Conservation (phyloP, 176 grass and related monocot species). For the Dendrocalamus sinicus region DNA sequence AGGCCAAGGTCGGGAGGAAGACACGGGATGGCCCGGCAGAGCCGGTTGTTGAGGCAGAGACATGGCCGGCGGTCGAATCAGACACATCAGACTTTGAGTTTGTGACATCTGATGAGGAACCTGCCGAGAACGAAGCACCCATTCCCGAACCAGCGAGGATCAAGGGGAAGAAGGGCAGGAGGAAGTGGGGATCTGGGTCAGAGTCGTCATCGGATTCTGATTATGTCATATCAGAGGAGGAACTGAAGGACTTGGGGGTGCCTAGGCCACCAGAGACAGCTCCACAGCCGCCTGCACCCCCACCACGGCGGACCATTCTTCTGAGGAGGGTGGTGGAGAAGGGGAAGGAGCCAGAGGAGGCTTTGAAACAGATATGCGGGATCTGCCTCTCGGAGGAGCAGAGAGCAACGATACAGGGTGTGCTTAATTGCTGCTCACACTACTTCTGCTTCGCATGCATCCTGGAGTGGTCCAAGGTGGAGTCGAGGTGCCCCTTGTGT, state of each 20-base stretch:
- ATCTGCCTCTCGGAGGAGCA: constrained; percentile 82
- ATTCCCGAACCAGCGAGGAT: constrained; percentile 4
- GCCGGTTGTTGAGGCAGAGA: constrained; percentile 2
- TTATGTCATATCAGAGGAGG: constrained; percentile 68
- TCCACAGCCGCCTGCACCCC: constrained; percentile 21
- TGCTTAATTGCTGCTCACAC: constrained; percentile 79
- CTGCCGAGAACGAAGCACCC: constrained; percentile 38
- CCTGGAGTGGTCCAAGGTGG: constrained; percentile 86
- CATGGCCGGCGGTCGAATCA: constrained; percentile 43
- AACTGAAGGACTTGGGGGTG: constrained; percentile 43
- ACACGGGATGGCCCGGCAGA: not conserved
- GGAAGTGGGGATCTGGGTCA: constrained; percentile 37
- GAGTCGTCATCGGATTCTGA: constrained; percentile 62
- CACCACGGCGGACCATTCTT: constrained; percentile 41
- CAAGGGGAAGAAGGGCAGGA: constrained; percentile 56
- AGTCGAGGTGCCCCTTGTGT: constrained; percentile 74
- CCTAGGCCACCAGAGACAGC: constrained; percentile 39
- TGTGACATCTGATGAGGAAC: constrained; percentile 64
- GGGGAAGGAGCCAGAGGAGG: constrained; percentile 55
- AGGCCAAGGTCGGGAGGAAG: constrained; percentile 42
- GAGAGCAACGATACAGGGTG: constrained; percentile 59
- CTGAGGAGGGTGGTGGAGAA: constrained; percentile 53
- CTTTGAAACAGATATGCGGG: constrained; percentile 61
- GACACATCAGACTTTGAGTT: constrained; percentile 71
- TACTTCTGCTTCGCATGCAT: constrained; percentile 83